Evolutionary conservation across 768 basidiomycete species (phyloP).

Genomic region (Naganishia antarctica): DNA sequence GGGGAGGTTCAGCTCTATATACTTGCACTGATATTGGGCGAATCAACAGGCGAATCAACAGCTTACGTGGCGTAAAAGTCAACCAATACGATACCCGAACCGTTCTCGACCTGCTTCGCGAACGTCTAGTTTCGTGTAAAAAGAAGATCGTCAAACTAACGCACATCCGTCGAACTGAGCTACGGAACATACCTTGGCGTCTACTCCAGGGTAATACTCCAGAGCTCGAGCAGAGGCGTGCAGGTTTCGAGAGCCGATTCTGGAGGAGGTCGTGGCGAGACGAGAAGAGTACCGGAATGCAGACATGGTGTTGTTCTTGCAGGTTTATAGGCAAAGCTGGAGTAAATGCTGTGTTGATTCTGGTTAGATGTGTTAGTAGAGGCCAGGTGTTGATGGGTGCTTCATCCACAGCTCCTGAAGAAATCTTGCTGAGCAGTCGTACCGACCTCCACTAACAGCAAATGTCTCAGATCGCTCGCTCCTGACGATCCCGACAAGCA

Average conservation of each 20-base stretch:
- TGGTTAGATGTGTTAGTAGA: no score
- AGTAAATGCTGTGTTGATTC: no score
- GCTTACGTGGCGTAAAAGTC: conserved; percentile 30
- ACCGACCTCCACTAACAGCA: neutral
- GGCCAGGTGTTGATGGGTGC: no score
- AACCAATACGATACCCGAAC: conserved; percentile 19
- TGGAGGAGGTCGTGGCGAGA: neutral
- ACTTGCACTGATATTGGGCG: no score
- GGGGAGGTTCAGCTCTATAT: no score
- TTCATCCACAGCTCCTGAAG: neutral
- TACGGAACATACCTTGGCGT: conserved; percentile 24
- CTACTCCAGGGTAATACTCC: conserved; percentile 21
- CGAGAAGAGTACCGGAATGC: conserved; percentile 7
- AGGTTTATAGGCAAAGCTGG: no score
- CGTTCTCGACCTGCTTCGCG: conserved; percentile 22
- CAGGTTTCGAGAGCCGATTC: conserved; percentile 17
- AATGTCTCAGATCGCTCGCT: neutral
- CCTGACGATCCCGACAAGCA: no score
- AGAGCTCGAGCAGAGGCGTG: conserved; percentile 19
- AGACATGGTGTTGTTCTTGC: no score
- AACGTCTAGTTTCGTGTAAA: conserved; percentile 12
- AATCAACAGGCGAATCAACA: neutral
- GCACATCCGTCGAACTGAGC: neutral
- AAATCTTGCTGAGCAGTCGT: neutral
- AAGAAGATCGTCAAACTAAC: neutral